Conservation (phyloP, 768 basidiomycete genomes). For the Russula compacta region DNA sequence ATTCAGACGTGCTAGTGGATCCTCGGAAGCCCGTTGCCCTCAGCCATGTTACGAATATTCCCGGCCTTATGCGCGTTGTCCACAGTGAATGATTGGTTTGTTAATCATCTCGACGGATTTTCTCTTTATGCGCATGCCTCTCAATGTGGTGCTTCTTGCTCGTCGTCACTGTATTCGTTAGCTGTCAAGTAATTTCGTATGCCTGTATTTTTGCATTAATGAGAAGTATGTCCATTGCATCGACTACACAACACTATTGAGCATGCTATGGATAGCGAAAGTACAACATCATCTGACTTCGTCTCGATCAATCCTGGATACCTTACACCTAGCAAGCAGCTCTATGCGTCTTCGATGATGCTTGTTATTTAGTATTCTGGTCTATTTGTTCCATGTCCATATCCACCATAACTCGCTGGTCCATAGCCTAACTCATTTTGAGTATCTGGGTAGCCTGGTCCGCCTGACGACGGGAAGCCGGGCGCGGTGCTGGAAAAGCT, state of each 20-base stretch:
- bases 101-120: no score
- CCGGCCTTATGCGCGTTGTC: slow-evolving; percentile 69
- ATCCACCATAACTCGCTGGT: background rate
- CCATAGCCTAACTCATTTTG: slow-evolving; percentile 12
- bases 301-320: background rate
- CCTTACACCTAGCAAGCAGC: background rate
- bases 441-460: slow-evolving; percentile 15
- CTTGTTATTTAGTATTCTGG: slow-evolving; percentile 6
- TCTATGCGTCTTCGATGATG: background rate
- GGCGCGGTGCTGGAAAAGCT: background rate
- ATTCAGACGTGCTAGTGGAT: slow-evolving; percentile 29
- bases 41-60: slow-evolving; percentile 50
- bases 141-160: background rate
- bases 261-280: background rate
- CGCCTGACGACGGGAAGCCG: background rate
- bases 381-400: slow-evolving; percentile 10
- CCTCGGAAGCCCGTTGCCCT: slow-evolving; percentile 55
- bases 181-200: background rate
- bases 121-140: background rate
- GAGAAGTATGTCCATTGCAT: background rate
- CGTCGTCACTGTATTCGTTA: background rate
- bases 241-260: background rate
- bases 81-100: slow-evolving; percentile 26
- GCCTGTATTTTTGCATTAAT: background rate
- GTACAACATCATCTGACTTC: background rate